Evolutionary conservation across 495 filamentous ascomycete species (phyloP), one percentile per base, ranked within the genome.

Genomic region (Xylaria sp.): DNA sequence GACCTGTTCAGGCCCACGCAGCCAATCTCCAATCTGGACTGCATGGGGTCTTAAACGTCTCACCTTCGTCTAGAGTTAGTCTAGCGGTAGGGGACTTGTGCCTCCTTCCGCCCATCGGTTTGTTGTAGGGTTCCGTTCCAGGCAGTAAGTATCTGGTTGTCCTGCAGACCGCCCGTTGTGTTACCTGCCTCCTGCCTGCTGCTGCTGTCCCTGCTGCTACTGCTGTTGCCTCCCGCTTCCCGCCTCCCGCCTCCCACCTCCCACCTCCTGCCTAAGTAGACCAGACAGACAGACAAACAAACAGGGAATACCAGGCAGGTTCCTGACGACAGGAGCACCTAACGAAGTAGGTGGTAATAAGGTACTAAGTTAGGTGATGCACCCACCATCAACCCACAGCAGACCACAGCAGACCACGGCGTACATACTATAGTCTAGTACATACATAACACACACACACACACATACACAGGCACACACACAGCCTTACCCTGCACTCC

Each of bases 21-120:
- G 33, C 41, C n/a, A 19, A n/a, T n/a, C n/a, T n/a, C 61, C 61
- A 63, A 63, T 63, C 26, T 63, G 41, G 61, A 41, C 11, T 41
- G 40, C 57, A 33, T 8, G 57, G 57, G 57, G 57, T 14, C 2
- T 59, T 21, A 29, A 33, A 37, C 57, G 57, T 59, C 33, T 59
- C 55, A 37, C 55, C 4, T 59, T n/a, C 31, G 29, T 59, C 55
- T 37, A 35, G 9, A 19, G 55, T 14, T 61, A 14, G 58, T 61
- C 58, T 61, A 61, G 7, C 33, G 7, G 57, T 35, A 57, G 57
- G 57, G 33, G 29, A 35, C 33, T 24, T 11, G 58, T 40, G 58
- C 31, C 35, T 61, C 11, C 11, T 40, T 61, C 35, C 58, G 41
- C 58, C 33, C 15, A 21, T 37, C 4, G 29, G 17, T 21, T n/a